Percentiles rank a stretch among this genome's conserved stretches.
These are phyloP conservation scores for Aspergillus luchuensis DNA, from an alignment of 2,329 filamentous ascomycete genomes.

Conservation along the genomic window DNA sequence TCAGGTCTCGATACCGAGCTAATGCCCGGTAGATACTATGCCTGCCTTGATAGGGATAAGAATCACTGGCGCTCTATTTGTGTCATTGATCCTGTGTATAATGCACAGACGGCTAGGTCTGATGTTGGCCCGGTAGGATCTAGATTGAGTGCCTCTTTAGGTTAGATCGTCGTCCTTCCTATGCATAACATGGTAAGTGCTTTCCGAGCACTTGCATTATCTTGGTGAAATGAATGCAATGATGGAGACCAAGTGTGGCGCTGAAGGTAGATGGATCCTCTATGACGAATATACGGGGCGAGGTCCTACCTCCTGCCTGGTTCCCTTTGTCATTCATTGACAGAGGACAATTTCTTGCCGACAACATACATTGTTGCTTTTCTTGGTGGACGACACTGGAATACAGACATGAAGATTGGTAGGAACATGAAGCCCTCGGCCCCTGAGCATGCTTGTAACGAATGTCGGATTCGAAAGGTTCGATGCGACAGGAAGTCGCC, in stretches of 20 bases:
- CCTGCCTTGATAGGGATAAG: not conserved
- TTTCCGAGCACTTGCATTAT: not conserved
- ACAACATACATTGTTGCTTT: not conserved
- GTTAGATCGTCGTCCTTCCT: not conserved
- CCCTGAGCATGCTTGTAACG: not conserved
- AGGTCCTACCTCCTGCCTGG: not conserved
- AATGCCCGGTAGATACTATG: not conserved
- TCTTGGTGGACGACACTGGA: not conserved
- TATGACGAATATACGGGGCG: not conserved
- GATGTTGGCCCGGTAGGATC: not conserved
- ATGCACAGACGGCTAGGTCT: not conserved
- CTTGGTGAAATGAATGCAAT: too few relatives aligned
- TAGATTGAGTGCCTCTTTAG: not conserved
- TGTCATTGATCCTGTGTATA: not conserved
- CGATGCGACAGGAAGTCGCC: slow-evolving; percentile 2
- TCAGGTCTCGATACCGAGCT: not conserved
- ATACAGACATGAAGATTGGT: not conserved
- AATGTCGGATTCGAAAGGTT: slow-evolving; percentile 5
- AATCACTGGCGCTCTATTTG: not conserved
- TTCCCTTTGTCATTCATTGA: not conserved
- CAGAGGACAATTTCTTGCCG: not conserved
- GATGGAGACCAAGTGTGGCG: not conserved
- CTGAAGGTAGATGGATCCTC: not conserved
- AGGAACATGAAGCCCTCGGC: not conserved
- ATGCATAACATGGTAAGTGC: not conserved